Conservation (phyloP, 2,329 filamentous ascomycete species). For the Sporothrix phasma region DNA sequence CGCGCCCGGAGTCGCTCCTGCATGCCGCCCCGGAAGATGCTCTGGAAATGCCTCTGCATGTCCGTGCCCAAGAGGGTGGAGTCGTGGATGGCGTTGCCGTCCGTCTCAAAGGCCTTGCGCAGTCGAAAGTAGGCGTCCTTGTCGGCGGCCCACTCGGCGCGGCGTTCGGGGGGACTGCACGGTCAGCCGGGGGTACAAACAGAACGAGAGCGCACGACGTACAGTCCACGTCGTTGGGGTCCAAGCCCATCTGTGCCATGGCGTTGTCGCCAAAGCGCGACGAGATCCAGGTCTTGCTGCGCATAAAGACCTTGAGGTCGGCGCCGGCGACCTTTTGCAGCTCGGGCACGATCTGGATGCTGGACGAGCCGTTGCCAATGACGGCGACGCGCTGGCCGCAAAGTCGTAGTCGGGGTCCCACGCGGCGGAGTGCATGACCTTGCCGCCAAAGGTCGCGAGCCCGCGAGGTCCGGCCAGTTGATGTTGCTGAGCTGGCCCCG, state of each 20-base stretch:
- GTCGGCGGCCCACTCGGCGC: constrained; percentile 28
- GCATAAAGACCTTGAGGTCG: constrained; percentile 36
- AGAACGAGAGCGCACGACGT: constrained; percentile 20
- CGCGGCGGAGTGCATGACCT: constrained; percentile 35
- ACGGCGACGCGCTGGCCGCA: constrained; percentile 38
- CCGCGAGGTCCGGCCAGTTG: constrained; percentile 35
- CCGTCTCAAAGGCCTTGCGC: constrained; percentile 35
- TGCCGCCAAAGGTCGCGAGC: constrained; percentile 33
- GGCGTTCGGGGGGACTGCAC: constrained; percentile 31
- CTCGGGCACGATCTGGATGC: constrained; percentile 42
- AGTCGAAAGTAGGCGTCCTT: constrained; percentile 31
- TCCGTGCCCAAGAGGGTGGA: constrained; percentile 29
- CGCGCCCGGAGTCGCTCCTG: constrained; percentile 30
- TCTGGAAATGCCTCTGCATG: constrained; percentile 26
- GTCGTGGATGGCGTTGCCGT: constrained; percentile 34
- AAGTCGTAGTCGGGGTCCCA: constrained; percentile 42
- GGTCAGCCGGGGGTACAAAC: constrained; percentile 14
- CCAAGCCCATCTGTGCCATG: constrained; percentile 34
- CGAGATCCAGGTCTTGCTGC: constrained; percentile 41
- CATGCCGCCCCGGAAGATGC: constrained; percentile 31
- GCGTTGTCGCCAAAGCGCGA: constrained; percentile 36
- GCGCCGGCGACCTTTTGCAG: constrained; percentile 36
- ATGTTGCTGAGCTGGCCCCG: constrained; percentile 35
- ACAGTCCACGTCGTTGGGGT: constrained; percentile 28
- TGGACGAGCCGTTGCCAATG: constrained; percentile 43